A percentile compares a stretch with the other conserved stretches of the same genome.
These are phyloP conservation scores for Xylaria scruposa DNA, from an alignment of 495 filamentous ascomycete genomes.

Conservation along the genomic window DNA sequence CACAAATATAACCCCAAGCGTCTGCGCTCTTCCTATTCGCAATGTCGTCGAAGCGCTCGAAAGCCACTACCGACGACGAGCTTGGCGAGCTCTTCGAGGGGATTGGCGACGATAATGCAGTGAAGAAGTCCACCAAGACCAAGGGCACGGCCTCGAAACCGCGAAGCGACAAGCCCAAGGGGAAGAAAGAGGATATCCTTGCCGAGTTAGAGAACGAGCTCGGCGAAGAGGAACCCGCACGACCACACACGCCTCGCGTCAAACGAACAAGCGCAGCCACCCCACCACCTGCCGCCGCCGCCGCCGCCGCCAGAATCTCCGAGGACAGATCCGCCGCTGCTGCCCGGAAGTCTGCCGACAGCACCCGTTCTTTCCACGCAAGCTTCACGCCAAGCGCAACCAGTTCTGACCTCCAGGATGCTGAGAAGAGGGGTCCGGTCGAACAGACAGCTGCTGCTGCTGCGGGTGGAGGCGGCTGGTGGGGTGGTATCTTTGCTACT, in stretches of 20 bases:
- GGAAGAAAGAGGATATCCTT: slow-evolving; percentile 77
- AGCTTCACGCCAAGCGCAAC: slow-evolving; percentile 61
- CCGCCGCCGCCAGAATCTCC: slow-evolving; percentile 66
- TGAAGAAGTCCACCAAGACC: slow-evolving; percentile 55
- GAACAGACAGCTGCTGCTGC: slow-evolving; percentile 43
- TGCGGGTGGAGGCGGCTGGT: slow-evolving; percentile 78
- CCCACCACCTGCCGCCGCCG: slow-evolving; percentile 52
- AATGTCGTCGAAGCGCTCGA: slow-evolving; percentile 52
- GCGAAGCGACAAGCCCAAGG: slow-evolving; percentile 54
- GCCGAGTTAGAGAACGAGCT: slow-evolving; percentile 83
- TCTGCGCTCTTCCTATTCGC: slow-evolving; percentile 19
- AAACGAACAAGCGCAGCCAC: slow-evolving; percentile 64
- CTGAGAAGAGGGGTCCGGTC: slow-evolving; percentile 54
- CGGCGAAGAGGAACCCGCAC: slow-evolving; percentile 67
- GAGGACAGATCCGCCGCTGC: slow-evolving; percentile 45
- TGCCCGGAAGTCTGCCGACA: slow-evolving; percentile 76
- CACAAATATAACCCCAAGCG: not conserved
- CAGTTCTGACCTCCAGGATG: slow-evolving; percentile 58
- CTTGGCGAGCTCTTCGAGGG: slow-evolving; percentile 82
- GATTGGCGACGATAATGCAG: slow-evolving; percentile 60
- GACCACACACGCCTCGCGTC: slow-evolving; percentile 80
- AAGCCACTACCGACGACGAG: slow-evolving; percentile 73
- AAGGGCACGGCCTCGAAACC: slow-evolving; percentile 55
- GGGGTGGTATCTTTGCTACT: slow-evolving; percentile 79
- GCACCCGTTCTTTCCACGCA: slow-evolving; percentile 68